These are phyloP conservation scores for Tolypocladium ovalisporum DNA, from an alignment of 2,329 filamentous ascomycete genomes.

Conservation along the genomic window DNA sequence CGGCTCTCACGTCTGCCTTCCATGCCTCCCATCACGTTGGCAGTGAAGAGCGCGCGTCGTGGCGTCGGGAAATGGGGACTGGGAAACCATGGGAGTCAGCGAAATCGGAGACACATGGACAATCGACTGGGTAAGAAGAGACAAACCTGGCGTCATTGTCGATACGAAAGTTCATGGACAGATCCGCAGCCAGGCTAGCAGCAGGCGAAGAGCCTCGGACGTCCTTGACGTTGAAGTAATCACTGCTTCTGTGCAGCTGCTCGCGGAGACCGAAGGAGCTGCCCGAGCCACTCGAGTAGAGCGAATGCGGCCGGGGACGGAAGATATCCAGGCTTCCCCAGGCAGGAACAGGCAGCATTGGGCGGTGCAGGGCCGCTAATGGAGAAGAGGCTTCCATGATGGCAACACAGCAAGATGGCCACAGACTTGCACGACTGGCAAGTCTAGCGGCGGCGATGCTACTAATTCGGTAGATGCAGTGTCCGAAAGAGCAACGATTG, in stretches of 20 bases:
- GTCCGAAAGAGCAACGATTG: constrained; percentile 7
- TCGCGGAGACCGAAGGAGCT: constrained; percentile 72
- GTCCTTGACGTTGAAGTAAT: constrained; percentile 76
- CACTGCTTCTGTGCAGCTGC: constrained; percentile 50
- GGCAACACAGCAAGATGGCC: constrained; percentile 3
- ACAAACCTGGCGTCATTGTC: constrained; percentile 72
- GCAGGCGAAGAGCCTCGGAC: constrained; percentile 82
- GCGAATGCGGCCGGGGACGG: constrained; percentile 34
- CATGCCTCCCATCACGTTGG: constrained; percentile 24
- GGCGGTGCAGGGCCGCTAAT: constrained; percentile 81
- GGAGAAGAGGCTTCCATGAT: constrained; percentile 90
- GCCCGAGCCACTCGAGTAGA: constrained; percentile 44
- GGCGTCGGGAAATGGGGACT: constrained; percentile 31
- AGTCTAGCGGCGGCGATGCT: constrained; percentile 4
- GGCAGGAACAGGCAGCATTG: constrained; percentile 46
- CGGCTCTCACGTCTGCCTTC: constrained; percentile 21
- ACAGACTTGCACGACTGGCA: constrained; percentile 1
- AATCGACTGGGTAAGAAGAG: not conserved
- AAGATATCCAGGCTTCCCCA: constrained; percentile 48
- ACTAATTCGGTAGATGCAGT: constrained; percentile 15
- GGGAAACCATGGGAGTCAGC: constrained; percentile 2
- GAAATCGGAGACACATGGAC: not conserved
- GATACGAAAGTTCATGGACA: constrained; percentile 95
- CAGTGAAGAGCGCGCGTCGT: constrained; percentile 28
- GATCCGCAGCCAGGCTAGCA: constrained; percentile 79